Evolutionary conservation across 2,329 filamentous ascomycete species (phyloP), one percentile per base, ranked within the genome.

Genomic region (Colletotrichum ledebouriae): DNA sequence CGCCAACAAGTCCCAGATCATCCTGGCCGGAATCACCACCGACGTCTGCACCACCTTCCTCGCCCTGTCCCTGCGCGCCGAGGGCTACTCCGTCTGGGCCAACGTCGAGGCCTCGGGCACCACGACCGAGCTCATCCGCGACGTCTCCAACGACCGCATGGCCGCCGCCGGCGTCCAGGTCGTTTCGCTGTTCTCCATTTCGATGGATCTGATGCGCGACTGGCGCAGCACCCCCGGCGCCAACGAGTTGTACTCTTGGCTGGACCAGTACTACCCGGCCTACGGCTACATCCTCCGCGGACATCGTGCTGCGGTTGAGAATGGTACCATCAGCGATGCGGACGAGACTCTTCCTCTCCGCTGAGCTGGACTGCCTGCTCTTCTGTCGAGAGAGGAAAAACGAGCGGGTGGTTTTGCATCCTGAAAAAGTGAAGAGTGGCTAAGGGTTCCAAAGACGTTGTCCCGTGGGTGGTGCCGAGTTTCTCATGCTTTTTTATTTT

Each of bases 21-120:
- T 94, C 74, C 78, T 94, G 15, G 90, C 83, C 3, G 91, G 92
- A 7, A 92, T 94, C 73, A 85, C 87, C 2, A 94, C 92, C 0
- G 92, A 94, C 76, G 91, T 94, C 67, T 93, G 90, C 84, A 92
- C 90, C 22, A 83, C 91, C 0, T 94, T 94, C 82, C 84, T 92
- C 6, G 89, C 92, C 0, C 84, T 94, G n/a, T 91, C 90, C 1
- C 86, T 94, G 4, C 84, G 89, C 41, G 86, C 89, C 13, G 90
- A 87, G 49, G 92, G 91, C 29, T 94, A 93, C 81, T 86, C 86
- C 42, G 91, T 94, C 66, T 93, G 86, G 81, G 90, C 90, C 73
- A 92, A 93, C 78, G 85, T 89, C 59, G 91, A 94, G 73, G 91
- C 89, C 2, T 89, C 86, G 0, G 91, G 90, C 1, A 93, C 91